phyloP scores from a whole-genome alignment of 2,329 filamentous ascomycete species.

The Thielaviopsis cerberus region DNA sequence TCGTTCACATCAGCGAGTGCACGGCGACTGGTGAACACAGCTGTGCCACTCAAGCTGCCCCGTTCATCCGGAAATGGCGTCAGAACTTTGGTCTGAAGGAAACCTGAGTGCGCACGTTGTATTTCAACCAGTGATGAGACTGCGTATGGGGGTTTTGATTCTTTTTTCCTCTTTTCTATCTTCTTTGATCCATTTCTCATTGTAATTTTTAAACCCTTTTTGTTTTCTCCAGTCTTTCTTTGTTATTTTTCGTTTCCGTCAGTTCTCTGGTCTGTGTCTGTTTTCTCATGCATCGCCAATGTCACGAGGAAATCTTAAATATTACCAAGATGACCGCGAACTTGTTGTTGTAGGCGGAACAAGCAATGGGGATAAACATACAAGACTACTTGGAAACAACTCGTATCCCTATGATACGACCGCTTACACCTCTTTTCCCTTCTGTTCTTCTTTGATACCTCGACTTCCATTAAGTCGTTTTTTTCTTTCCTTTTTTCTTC shows the following conservation, averaged over 20 bases:
- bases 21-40: slow-evolving; percentile 34
- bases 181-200: not conserved
- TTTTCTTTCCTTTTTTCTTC: not conserved
- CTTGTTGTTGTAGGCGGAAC: too few species aligned
- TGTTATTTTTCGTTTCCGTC: not conserved
- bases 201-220: not conserved
- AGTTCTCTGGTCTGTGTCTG: not conserved
- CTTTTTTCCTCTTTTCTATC: not conserved
- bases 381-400: not conserved
- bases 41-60: slow-evolving; percentile 53
- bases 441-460: not conserved
- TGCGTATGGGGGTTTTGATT: not conserved
- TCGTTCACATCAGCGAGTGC: slow-evolving; percentile 64
- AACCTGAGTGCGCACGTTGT: slow-evolving; percentile 14
- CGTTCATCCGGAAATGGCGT: slow-evolving; percentile 30
- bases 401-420: not conserved
- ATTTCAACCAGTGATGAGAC: not conserved
- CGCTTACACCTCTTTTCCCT: not conserved
- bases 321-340: not conserved
- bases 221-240: not conserved
- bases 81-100: slow-evolving; percentile 25
- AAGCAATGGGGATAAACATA: too few species aligned
- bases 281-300: not conserved
- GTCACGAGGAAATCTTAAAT: not conserved
- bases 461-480: not conserved